phyloP scores from a whole-genome alignment of 805 yeast species.

The Sugiyamaella marilandica region DNA sequence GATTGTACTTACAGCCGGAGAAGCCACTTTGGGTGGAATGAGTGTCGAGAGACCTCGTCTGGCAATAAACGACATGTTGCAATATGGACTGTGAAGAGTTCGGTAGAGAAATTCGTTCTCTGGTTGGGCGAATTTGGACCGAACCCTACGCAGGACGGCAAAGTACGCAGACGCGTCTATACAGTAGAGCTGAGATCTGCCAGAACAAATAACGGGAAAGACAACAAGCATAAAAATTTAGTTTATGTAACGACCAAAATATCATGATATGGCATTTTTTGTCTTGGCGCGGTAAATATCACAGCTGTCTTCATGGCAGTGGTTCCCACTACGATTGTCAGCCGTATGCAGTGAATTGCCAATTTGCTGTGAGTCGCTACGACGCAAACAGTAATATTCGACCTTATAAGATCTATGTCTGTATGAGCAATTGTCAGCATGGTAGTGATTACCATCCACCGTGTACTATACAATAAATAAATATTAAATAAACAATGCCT shows the following conservation, averaged over 20 bases:
- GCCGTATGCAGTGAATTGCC: too few species aligned
- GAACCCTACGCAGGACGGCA: background rate
- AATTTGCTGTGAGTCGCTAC: too few species aligned
- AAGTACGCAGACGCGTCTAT: background rate
- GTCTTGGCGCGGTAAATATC: too few species aligned
- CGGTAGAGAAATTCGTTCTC: slow-evolving; percentile 2
- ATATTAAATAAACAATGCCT: slow-evolving; percentile 14
- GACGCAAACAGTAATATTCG: too few species aligned
- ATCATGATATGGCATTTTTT: too few species aligned
- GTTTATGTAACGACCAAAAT: background rate
- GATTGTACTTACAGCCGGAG: slow-evolving; percentile 67
- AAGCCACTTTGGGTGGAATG: slow-evolving; percentile 98
- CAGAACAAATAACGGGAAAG: background rate
- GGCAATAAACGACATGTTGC: slow-evolving; percentile 70
- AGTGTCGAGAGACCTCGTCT: slow-evolving; percentile 93
- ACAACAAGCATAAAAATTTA: background rate
- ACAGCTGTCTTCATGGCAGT: background rate
- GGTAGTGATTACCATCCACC: background rate
- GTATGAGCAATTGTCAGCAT: too few species aligned
- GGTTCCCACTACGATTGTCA: background rate
- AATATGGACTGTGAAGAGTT: background rate
- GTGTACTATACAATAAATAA: background rate
- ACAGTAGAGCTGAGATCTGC: background rate
- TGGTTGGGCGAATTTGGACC: slow-evolving; percentile 1
- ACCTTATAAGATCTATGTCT: too few species aligned